These are phyloP conservation scores for Rhododendron vialii DNA, from an alignment of 148 eudicot species.

Conservation along the genomic window DNA sequence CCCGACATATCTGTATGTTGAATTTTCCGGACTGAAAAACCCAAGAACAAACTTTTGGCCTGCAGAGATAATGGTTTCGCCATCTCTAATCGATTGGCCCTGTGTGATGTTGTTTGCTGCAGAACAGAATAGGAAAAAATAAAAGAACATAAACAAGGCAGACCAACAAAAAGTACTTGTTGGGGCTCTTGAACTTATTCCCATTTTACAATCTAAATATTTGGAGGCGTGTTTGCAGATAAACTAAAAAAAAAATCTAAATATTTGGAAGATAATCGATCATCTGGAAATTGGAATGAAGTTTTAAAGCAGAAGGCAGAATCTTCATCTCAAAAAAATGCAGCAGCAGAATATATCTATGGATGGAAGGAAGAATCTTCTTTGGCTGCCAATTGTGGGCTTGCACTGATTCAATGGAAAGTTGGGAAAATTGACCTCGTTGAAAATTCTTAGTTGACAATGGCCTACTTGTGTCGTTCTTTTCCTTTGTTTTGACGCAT, in stretches of 20 bases:
- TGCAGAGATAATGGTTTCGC: constrained; percentile 33
- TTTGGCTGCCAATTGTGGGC: neutral
- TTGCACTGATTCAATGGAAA: neutral
- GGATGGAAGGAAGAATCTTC: neutral
- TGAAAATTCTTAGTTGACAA: neutral
- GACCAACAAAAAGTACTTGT: neutral
- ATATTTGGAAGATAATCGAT: neutral
- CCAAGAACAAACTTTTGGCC: constrained; percentile 42
- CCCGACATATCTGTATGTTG: constrained; percentile 41
- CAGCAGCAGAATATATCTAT: neutral
- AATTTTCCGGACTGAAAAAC: constrained; percentile 51
- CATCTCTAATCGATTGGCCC: constrained; percentile 28
- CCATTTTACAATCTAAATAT: neutral
- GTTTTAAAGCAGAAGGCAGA: neutral
- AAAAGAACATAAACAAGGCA: neutral
- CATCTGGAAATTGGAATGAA: neutral
- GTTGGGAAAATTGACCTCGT: neutral
- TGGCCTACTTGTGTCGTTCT: neutral
- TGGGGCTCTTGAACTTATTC: neutral
- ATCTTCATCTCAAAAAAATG: neutral
- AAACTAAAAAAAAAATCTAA: neutral
- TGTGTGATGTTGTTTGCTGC: constrained; percentile 21
- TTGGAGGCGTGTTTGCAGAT: neutral
- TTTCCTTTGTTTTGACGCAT: neutral
- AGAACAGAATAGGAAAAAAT: neutral